Evolutionary conservation across 345 rosid species (phyloP).

Genomic region (Ceriops tagal): DNA sequence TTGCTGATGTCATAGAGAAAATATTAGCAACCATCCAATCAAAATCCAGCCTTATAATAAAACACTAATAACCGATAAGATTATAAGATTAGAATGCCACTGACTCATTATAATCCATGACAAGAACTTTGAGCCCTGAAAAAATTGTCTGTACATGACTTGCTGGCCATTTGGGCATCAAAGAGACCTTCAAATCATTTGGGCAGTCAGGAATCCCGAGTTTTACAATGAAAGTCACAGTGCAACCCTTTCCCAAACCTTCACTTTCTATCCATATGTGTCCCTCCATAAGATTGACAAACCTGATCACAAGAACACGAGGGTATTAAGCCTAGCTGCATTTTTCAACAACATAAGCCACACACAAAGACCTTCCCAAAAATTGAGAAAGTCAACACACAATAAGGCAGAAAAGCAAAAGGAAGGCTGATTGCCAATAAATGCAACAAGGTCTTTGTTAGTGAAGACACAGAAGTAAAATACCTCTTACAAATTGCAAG

Average conservation of each 20-base stretch:
- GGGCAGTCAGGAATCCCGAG: slow-evolving; percentile 56
- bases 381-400: neutral
- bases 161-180: slow-evolving; percentile 37
- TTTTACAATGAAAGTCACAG: slow-evolving; percentile 74
- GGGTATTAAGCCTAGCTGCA: neutral
- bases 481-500: slow-evolving; percentile 99
- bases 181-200: slow-evolving; percentile 51
- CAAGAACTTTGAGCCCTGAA: slow-evolving; percentile 87
- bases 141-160: slow-evolving; percentile 52
- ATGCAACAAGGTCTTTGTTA: neutral
- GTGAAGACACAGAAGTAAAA: neutral
- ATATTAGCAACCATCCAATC: too few species aligned
- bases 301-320: slow-evolving; percentile 47
- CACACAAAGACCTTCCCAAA: neutral
- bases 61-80: neutral
- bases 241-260: slow-evolving; percentile 87
- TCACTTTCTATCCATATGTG: slow-evolving; percentile 96
- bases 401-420: neutral
- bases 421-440: neutral
- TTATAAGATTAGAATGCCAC: slow-evolving; percentile 28
- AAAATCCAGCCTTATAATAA: too few species aligned
- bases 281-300: slow-evolving; percentile 96
- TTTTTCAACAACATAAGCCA: neutral
- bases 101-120: slow-evolving; percentile 88
- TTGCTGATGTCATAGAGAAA: too few species aligned